These are phyloP conservation scores for Skeletonema potamos DNA, from an alignment of 108 stramenopile genomes.

Conservation along the genomic window DNA sequence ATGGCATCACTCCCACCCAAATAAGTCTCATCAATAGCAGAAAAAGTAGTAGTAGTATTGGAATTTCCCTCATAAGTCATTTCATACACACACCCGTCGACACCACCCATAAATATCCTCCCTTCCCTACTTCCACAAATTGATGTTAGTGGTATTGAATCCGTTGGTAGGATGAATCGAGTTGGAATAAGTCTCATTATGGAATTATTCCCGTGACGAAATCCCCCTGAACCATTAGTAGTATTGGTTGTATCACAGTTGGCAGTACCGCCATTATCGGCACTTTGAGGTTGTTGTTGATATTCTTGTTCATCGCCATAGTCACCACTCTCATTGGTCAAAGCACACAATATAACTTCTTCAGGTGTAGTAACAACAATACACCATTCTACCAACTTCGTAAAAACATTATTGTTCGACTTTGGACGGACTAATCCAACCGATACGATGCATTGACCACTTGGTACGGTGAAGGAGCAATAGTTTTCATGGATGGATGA, in stretches of 20 bases:
- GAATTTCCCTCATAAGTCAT: slow-evolving; percentile 72
- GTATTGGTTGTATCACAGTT: too few species aligned
- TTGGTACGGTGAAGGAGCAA: slow-evolving; percentile 74
- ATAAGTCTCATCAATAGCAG: neutral
- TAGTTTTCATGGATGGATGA: slow-evolving; percentile 40
- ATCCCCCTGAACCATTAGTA: slow-evolving; percentile 6
- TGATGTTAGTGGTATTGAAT: slow-evolving; percentile 81
- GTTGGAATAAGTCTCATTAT: slow-evolving; percentile 72
- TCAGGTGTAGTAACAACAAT: slow-evolving; percentile 91
- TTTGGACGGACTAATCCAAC: slow-evolving; percentile 88
- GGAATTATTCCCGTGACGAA: slow-evolving; percentile 22
- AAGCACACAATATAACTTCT: slow-evolving; percentile 85
- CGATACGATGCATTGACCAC: slow-evolving; percentile 73
- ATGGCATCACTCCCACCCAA: slow-evolving; percentile 2
- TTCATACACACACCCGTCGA: slow-evolving; percentile 94
- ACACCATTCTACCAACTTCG: slow-evolving; percentile 82
- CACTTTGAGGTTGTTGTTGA: slow-evolving; percentile 17
- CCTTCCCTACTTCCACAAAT: slow-evolving; percentile 78
- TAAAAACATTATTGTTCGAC: slow-evolving; percentile 85
- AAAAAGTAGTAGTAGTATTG: neutral
- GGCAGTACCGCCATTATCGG: neutral
- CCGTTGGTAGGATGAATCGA: slow-evolving; percentile 82
- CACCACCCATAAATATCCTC: slow-evolving; percentile 94
- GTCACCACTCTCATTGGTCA: slow-evolving; percentile 37
- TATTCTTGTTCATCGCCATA: neutral